phyloP scores from a whole-genome alignment of 306 rosid genomes.

The Sphenostylis stenocarpa region DNA sequence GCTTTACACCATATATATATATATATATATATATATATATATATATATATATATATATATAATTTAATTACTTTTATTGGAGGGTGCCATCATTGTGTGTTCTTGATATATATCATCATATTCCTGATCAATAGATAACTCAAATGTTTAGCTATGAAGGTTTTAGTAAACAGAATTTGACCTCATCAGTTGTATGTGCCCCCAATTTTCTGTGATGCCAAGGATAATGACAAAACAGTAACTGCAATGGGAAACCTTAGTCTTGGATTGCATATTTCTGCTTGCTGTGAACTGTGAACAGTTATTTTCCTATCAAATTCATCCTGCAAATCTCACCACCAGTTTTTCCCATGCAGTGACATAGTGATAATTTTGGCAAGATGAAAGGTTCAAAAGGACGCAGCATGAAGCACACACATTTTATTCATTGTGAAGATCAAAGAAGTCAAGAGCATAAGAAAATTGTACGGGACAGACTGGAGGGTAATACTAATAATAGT shows the following conservation, averaged over 20 bases:
- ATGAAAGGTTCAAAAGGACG: conserved; percentile 14
- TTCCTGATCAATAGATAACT: background rate
- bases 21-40: no score
- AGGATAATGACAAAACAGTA: background rate
- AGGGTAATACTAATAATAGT: background rate
- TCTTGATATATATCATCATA: background rate
- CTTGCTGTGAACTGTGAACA: background rate
- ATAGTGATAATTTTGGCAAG: background rate
- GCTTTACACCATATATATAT: background rate
- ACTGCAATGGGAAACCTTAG: background rate
- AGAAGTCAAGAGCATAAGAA: conserved; percentile 20
- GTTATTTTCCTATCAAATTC: conserved; percentile 32
- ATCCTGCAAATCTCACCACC: conserved; percentile 23
- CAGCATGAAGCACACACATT: conserved; percentile 13
- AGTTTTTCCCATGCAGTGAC: conserved; percentile 40
- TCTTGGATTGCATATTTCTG: background rate
- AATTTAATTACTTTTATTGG: background rate
- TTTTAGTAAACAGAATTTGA: background rate
- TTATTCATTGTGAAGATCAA: conserved; percentile 13
- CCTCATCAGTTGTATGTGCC: background rate
- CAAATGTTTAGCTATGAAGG: background rate
- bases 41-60: no score
- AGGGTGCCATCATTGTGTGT: background rate
- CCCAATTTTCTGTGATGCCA: background rate
- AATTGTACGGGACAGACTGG: background rate